Base-by-base conservation (phyloP, 805 yeast species). In the Blastobotrys parvus region DNA sequence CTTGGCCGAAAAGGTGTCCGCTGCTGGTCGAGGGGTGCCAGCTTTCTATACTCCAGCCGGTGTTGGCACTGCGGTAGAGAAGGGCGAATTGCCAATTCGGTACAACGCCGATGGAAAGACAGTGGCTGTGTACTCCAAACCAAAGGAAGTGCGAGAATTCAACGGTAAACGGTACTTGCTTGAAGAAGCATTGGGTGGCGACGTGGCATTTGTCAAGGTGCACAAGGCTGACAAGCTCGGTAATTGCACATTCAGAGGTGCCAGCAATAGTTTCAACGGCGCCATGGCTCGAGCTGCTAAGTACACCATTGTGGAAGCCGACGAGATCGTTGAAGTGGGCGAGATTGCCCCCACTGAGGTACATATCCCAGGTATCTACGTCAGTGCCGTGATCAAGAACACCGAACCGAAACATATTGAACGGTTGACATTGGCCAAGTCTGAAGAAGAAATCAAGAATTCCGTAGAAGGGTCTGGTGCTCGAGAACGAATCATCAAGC, bases 1-100 rank as follows among this genome's bases (percentile, higher is more conserved):
- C n/a, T 54, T 72, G 21, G 76, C 75, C 8, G 77, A 72, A 50
- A 59, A 71, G 38, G 60, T 64, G 17, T 58, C 75, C 20, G 75
- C 77, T 11, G 75, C 70, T 8, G 72, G 65, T 7, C 63, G 74
- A 2, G 75, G 76, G 7, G 59, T 69, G 15, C 76, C 76, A 1
- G 76, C 75, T 1, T 70, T 68, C 46, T 72, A 61, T 52, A 66
- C 75, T 6, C 67, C 74, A 1, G 67, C 77, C 1, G 77, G 76
- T 15, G 73, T 62, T n/a, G 67, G 67, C 25, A 72, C 76, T n/a
- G 69, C 73, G 72, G 59, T 72, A 15, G 72, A 72, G 51, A 61
- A 68, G 41, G 77, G 77, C 19, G 64, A 67, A 45, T 54, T 72
- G 50, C 75, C 77, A 0, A 55, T 69, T 7, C 55, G 65, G 41